These are phyloP conservation scores for Daldinia grandis DNA, from an alignment of 495 filamentous ascomycete genomes.

Conservation along the genomic window DNA sequence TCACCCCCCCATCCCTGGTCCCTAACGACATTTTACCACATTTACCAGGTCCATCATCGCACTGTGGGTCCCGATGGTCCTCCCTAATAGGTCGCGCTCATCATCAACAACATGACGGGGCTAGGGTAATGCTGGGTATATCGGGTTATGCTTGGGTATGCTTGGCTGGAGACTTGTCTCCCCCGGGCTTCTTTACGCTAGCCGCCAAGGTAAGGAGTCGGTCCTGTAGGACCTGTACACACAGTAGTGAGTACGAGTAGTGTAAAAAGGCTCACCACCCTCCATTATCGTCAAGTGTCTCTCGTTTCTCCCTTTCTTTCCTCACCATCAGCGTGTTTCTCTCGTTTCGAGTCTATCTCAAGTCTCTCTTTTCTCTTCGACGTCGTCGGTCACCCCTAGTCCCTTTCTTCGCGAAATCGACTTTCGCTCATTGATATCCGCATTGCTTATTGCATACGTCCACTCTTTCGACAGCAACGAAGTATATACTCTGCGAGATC, in stretches of 20 bases:
- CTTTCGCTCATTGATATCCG: conserved; percentile 51
- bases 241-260: not conserved
- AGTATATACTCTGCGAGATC: conserved; percentile 43
- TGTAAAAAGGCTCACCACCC: conserved; percentile 41
- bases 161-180: conserved; percentile 14
- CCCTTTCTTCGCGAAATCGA: conserved; percentile 56
- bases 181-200: conserved; percentile 21
- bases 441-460: conserved; percentile 47
- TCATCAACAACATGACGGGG: conserved; percentile 33
- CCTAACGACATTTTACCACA: conserved; percentile 30
- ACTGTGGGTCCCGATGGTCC: conserved; percentile 36
- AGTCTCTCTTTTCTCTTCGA: conserved; percentile 47
- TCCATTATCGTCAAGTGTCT: conserved; percentile 27
- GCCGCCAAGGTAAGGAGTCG: conserved; percentile 34
- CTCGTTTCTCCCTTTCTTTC: conserved; percentile 31
- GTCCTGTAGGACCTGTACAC: conserved; percentile 12
- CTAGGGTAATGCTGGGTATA: conserved; percentile 12
- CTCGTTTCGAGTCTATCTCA: conserved; percentile 45
- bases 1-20: conserved; percentile 21
- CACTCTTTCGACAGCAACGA: conserved; percentile 46
- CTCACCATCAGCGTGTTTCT: conserved; percentile 38
- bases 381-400: conserved; percentile 40
- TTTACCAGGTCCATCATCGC: conserved; percentile 35
- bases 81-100: conserved; percentile 25
- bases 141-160: not conserved